phyloP scores from a whole-genome alignment of 2,329 filamentous ascomycete genomes.

The Cercospora sesami region DNA sequence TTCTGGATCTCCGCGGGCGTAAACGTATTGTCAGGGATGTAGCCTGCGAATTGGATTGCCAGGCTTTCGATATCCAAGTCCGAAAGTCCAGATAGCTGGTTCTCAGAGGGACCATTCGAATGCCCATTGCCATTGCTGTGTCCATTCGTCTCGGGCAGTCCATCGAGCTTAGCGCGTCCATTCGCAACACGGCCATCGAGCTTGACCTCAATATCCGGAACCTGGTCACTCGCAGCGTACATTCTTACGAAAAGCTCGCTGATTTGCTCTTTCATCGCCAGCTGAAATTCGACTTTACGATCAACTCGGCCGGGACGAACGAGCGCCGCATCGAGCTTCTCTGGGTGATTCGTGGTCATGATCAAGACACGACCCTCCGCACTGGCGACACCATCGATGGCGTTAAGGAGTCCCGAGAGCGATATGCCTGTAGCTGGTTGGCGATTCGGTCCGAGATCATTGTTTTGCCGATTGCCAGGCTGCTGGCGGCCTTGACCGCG shows the following conservation, averaged over 20 bases:
- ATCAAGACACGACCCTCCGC: conserved; percentile 77
- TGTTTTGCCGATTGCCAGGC: not conserved
- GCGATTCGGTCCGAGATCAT: conserved; percentile 21
- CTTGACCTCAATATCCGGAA: conserved; percentile 17
- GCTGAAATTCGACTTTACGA: conserved; percentile 62
- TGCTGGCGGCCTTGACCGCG: conserved; percentile 13
- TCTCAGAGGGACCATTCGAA: conserved; percentile 2
- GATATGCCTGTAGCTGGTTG: conserved; percentile 62
- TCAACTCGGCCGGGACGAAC: conserved; percentile 73
- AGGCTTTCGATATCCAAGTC: conserved; percentile 42
- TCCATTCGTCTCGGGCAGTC: conserved; percentile 14
- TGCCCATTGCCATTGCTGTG: conserved; percentile 21
- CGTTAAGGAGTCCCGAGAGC: conserved; percentile 76
- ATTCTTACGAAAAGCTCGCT: conserved; percentile 46
- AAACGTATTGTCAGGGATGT: conserved; percentile 50
- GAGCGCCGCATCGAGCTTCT: conserved; percentile 65
- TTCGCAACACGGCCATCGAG: conserved; percentile 9
- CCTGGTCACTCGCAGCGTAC: conserved; percentile 35
- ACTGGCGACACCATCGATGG: conserved; percentile 77
- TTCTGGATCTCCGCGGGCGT: conserved; percentile 57
- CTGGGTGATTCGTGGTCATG: conserved; percentile 78
- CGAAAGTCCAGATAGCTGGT: conserved; percentile 20
- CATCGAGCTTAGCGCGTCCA: conserved; percentile 9
- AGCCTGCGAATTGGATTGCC: conserved; percentile 48
- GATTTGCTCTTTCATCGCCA: conserved; percentile 45